Evolutionary conservation across 73 alveolate genomes (phyloP).

Genomic region (Durusdinium trenchii): DNA sequence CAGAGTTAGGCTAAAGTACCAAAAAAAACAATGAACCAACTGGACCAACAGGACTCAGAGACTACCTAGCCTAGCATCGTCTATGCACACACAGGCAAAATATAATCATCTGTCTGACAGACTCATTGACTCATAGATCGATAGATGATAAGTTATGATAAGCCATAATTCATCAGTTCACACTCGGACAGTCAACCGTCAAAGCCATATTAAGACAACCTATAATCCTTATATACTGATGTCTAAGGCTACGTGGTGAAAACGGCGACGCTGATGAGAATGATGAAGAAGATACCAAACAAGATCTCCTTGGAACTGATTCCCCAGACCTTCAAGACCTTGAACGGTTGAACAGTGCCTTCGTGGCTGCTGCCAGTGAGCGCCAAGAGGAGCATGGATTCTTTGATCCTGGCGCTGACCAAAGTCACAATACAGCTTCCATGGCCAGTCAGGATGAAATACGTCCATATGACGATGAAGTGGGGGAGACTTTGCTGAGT

Average conservation of each 20-base stretch:
- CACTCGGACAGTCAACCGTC: too few relatives aligned
- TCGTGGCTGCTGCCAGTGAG: slow-evolving; percentile 19
- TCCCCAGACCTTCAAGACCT: neutral
- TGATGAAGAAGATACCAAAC: neutral
- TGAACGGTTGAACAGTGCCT: neutral
- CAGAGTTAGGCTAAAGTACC: too few relatives aligned
- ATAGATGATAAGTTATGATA: too few relatives aligned
- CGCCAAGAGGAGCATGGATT: slow-evolving; percentile 4
- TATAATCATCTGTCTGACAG: too few relatives aligned
- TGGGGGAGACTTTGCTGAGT: neutral
- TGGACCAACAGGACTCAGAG: too few relatives aligned
- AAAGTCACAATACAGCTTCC: neutral
- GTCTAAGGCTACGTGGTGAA: neutral
- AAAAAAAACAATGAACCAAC: too few relatives aligned
- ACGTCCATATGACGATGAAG: slow-evolving; percentile 16
- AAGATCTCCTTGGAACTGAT: neutral
- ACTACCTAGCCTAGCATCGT: too few relatives aligned
- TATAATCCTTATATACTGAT: too few relatives aligned
- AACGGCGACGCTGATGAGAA: neutral
- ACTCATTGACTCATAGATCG: too few relatives aligned
- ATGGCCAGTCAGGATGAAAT: neutral
- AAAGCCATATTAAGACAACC: too few relatives aligned
- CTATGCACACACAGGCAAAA: too few relatives aligned
- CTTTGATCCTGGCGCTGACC: neutral
- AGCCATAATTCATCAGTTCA: too few relatives aligned